These are phyloP conservation scores for Ophiostoma triangulosporum DNA, from an alignment of 2,329 filamentous ascomycete species.

Conservation along the genomic window DNA sequence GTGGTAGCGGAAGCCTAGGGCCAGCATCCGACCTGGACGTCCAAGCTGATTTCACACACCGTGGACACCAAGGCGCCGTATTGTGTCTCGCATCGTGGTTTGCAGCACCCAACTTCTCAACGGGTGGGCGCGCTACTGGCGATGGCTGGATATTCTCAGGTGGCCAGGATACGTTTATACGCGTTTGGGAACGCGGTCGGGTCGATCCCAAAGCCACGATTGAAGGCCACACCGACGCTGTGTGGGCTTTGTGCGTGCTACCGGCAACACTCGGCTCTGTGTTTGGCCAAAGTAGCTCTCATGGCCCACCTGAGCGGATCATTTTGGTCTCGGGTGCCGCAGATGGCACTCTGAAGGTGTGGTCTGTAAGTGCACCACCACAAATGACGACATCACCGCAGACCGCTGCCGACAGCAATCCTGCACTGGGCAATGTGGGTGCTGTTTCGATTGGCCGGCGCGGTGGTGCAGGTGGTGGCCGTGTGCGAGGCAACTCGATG, in stretches of 20 bases:
- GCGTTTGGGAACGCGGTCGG: slow-evolving; percentile 88
- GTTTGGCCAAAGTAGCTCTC: slow-evolving; percentile 61
- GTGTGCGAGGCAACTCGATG: slow-evolving; percentile 80
- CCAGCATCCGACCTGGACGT: slow-evolving; percentile 72
- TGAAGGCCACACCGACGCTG: slow-evolving; percentile 86
- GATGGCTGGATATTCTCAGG: slow-evolving; percentile 99
- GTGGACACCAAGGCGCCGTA: slow-evolving; percentile 83
- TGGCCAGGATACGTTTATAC: slow-evolving; percentile 81
- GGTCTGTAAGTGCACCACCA: slow-evolving; percentile 85
- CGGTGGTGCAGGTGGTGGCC: slow-evolving; percentile 46
- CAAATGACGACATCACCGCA: slow-evolving; percentile 47
- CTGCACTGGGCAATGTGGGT: background rate
- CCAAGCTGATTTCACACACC: slow-evolving; percentile 84
- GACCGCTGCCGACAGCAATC: slow-evolving; percentile 22
- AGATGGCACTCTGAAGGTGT: slow-evolving; percentile 83
- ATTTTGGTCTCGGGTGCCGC: slow-evolving; percentile 83
- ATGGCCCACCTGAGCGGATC: slow-evolving; percentile 73
- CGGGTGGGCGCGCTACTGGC: slow-evolving; percentile 72
- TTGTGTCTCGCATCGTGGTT: slow-evolving; percentile 79
- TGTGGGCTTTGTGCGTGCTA: slow-evolving; percentile 89
- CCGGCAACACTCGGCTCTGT: slow-evolving; percentile 69
- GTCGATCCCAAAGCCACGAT: slow-evolving; percentile 92
- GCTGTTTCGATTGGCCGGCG: slow-evolving; percentile 37
- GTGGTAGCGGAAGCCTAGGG: slow-evolving; percentile 15
- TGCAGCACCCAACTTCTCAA: slow-evolving; percentile 75